phyloP scores from a whole-genome alignment of 2,329 filamentous ascomycete species.

The Scopulariopsis brevicaulis region DNA sequence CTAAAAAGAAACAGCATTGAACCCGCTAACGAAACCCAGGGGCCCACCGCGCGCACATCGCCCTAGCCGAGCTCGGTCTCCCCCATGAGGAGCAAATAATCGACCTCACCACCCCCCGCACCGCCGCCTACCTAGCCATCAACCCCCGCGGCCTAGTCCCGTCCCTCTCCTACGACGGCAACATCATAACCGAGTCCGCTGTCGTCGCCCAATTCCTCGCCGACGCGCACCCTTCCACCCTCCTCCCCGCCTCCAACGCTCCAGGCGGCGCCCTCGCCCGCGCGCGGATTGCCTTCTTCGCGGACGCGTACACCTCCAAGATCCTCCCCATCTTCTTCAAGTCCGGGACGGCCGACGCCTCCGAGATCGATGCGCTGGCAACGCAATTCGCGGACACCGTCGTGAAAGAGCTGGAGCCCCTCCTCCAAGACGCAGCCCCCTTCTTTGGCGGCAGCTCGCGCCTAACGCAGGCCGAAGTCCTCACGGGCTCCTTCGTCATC shows the following conservation, averaged over 20 bases:
- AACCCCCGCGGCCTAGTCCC: conserved; percentile 75
- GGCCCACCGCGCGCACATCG: conserved; percentile 68
- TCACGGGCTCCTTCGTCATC: conserved; percentile 56
- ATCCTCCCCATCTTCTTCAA: conserved; percentile 35
- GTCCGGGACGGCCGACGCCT: conserved; percentile 25
- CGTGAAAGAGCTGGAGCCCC: conserved; percentile 62
- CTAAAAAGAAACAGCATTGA: no score
- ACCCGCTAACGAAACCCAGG: conserved; percentile 16
- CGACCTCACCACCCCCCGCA: conserved; percentile 56
- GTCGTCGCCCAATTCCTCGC: conserved; percentile 62
- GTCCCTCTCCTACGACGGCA: conserved; percentile 50
- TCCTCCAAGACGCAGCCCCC: conserved; percentile 43
- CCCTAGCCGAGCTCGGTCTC: conserved; percentile 53
- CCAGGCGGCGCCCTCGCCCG: conserved; percentile 45
- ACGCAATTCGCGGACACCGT: conserved; percentile 42
- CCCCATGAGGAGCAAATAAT: conserved; percentile 62
- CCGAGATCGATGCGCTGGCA: conserved; percentile 34
- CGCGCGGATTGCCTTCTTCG: conserved; percentile 61
- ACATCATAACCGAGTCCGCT: conserved; percentile 62
- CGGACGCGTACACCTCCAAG: conserved; percentile 57
- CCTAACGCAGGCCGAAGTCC: conserved; percentile 62
- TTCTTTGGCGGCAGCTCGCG: conserved; percentile 54
- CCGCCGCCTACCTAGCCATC: conserved; percentile 62
- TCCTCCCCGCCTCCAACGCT: conserved; percentile 44
- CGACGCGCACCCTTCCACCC: conserved; percentile 57